A percentile compares a stretch with the other conserved stretches of the same genome.
Evolutionary conservation across 176 grass and related monocot genomes (phyloP).

Genomic region (Avena insularis): DNA sequence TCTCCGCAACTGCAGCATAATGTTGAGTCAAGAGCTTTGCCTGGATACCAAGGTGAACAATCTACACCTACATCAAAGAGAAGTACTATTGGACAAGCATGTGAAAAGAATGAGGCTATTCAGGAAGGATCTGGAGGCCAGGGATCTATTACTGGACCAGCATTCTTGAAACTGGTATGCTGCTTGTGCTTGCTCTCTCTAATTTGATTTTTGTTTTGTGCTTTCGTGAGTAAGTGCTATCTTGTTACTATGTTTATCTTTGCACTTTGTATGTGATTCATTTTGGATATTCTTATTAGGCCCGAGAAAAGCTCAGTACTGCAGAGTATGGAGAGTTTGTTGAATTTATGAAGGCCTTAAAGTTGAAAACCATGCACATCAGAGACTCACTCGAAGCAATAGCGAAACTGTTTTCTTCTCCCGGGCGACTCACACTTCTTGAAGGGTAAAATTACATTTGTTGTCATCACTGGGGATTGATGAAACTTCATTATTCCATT

Average conservation of each 20-base stretch:
- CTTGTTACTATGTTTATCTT: slow-evolving; percentile 26
- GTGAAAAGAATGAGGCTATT: slow-evolving; percentile 50
- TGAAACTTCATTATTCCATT: slow-evolving; percentile 26
- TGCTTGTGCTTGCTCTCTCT: slow-evolving; percentile 26
- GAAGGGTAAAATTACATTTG: slow-evolving; percentile 64
- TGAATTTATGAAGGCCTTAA: slow-evolving; percentile 87
- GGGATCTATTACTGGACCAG: slow-evolving; percentile 58
- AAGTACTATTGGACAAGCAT: slow-evolving; percentile 37
- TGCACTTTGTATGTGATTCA: slow-evolving; percentile 24
- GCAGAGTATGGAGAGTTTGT: slow-evolving; percentile 89
- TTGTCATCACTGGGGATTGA: neutral
- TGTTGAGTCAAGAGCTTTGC: slow-evolving; percentile 43
- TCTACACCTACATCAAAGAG: slow-evolving; percentile 38
- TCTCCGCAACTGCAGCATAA: slow-evolving; percentile 49
- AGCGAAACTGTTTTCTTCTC: slow-evolving; percentile 83
- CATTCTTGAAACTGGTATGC: slow-evolving; percentile 78
- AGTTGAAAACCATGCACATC: slow-evolving; percentile 72
- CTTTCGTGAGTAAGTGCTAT: slow-evolving; percentile 33
- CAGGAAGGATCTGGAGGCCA: slow-evolving; percentile 48
- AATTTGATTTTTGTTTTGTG: slow-evolving; percentile 27
- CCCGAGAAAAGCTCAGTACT: slow-evolving; percentile 66
- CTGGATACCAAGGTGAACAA: slow-evolving; percentile 29
- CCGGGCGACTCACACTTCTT: slow-evolving; percentile 69
- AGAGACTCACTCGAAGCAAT: slow-evolving; percentile 75
- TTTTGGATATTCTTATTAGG: slow-evolving; percentile 57